Percentiles rank a stretch among this genome's conserved stretches.
phyloP scores from a whole-genome alignment of 2,329 filamentous ascomycete genomes.

The Aspergillus sp. region DNA sequence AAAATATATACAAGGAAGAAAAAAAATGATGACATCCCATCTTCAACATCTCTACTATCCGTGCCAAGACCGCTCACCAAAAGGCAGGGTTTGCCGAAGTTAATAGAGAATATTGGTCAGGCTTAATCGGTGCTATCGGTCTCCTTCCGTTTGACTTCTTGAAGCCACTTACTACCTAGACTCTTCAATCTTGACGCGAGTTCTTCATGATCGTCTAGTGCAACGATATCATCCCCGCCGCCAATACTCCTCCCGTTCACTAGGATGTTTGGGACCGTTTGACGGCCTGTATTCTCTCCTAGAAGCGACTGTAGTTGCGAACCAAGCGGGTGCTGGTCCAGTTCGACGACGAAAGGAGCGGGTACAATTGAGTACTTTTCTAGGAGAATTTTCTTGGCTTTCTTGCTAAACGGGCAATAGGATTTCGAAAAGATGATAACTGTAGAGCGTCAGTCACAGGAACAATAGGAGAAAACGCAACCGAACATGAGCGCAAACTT shows the following conservation, averaged over 20 bases:
- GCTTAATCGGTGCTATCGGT: background rate
- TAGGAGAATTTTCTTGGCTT: slow-evolving; percentile 81
- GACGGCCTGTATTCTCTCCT: slow-evolving; percentile 70
- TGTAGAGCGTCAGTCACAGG: slow-evolving; percentile 35
- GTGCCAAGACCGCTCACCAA: slow-evolving; percentile 1
- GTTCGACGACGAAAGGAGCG: slow-evolving; percentile 81
- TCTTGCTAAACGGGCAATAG: slow-evolving; percentile 83
- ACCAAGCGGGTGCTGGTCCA: slow-evolving; percentile 79
- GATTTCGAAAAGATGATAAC: slow-evolving; percentile 96
- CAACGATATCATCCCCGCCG: slow-evolving; percentile 80
- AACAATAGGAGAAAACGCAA: background rate
- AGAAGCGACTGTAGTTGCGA: slow-evolving; percentile 69
- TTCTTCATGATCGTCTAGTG: slow-evolving; percentile 65
- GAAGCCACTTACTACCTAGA: slow-evolving; percentile 68
- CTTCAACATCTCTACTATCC: background rate
- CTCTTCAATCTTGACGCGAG: slow-evolving; percentile 70
- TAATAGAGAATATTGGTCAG: background rate
- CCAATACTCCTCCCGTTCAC: slow-evolving; percentile 87
- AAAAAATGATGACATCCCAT: background rate
- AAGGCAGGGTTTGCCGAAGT: too few species aligned
- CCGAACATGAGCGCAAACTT: slow-evolving; percentile 34
- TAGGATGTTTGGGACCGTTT: slow-evolving; percentile 89
- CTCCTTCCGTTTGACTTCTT: slow-evolving; percentile 32
- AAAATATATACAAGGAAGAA: slow-evolving; percentile 6
- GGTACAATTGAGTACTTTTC: slow-evolving; percentile 82